Evolutionary conservation across 129 eudicot genomes (phyloP).

Genomic region (Saposhnikovia divaricata): DNA sequence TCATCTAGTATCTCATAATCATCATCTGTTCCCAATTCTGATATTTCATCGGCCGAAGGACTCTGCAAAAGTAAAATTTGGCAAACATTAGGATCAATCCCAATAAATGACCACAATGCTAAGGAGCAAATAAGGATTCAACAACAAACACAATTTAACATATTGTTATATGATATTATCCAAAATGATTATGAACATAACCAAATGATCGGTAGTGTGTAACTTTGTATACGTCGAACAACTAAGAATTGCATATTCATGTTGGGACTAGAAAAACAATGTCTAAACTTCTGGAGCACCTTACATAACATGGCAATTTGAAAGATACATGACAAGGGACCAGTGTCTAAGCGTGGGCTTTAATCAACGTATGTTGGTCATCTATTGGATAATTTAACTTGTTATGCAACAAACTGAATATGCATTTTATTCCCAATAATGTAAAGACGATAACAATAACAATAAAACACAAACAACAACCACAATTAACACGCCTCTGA

Average conservation of each 20-base stretch:
- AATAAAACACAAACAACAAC: neutral
- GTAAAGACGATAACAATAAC: neutral
- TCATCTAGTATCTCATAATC: conserved; percentile 21
- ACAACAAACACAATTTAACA: neutral
- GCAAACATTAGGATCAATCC: neutral
- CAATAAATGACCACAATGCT: neutral
- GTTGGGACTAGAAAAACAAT: neutral
- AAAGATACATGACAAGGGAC: neutral
- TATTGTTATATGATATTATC: neutral
- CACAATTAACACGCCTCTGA: neutral
- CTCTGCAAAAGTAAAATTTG: neutral
- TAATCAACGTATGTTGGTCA: no score
- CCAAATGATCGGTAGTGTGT: neutral
- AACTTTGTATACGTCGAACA: neutral
- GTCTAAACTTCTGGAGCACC: neutral
- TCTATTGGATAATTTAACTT: neutral
- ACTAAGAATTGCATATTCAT: neutral
- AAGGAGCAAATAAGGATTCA: neutral
- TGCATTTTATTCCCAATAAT: neutral
- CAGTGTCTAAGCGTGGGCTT: no score
- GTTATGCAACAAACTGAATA: neutral
- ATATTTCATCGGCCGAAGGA: neutral
- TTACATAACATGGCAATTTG: neutral
- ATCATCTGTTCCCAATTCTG: conserved; percentile 2
- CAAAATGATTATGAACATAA: neutral